These are phyloP conservation scores for Achaetomium macrosporum DNA, from an alignment of 2,329 filamentous ascomycete genomes.

Conservation along the genomic window DNA sequence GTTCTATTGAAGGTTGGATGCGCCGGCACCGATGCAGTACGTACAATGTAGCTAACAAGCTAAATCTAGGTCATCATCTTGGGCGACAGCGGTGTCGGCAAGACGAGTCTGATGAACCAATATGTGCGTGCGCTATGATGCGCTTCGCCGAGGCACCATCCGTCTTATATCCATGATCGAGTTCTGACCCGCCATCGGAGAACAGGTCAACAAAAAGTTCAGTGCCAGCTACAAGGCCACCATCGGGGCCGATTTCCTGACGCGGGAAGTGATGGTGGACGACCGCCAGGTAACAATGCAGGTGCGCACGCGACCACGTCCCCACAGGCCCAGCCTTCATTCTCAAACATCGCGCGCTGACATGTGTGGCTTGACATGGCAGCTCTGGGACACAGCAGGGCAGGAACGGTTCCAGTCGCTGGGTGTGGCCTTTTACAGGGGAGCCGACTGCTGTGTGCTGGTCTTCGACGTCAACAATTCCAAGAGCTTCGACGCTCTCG, in stretches of 20 bases:
- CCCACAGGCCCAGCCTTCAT: background rate
- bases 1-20: slow-evolving; percentile 72
- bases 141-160: slow-evolving; percentile 4
- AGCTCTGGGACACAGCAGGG: slow-evolving; percentile 97
- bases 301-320: slow-evolving; percentile 16
- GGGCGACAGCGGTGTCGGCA: slow-evolving; percentile 96
- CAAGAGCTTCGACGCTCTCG: slow-evolving; percentile 97
- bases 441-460: slow-evolving; percentile 94
- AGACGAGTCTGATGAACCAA: slow-evolving; percentile 99
- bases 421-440: slow-evolving; percentile 94
- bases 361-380: slow-evolving; percentile 17
- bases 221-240: slow-evolving; percentile 99
- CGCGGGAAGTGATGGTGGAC: slow-evolving; percentile 94
- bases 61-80: slow-evolving; percentile 84
- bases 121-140: slow-evolving; percentile 62
- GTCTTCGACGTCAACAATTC: slow-evolving; percentile 99
- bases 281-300: slow-evolving; percentile 98
- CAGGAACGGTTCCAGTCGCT: slow-evolving; percentile 97
- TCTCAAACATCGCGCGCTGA: background rate
- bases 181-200: slow-evolving; percentile 10
- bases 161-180: background rate
- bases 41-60: slow-evolving; percentile 4
- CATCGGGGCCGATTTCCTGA: slow-evolving; percentile 97
- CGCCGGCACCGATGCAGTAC: background rate
- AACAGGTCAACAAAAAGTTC: slow-evolving; percentile 99